These are phyloP conservation scores for Tricholoma hemisulphureum DNA, from an alignment of 768 basidiomycete genomes.

Conservation along the genomic window DNA sequence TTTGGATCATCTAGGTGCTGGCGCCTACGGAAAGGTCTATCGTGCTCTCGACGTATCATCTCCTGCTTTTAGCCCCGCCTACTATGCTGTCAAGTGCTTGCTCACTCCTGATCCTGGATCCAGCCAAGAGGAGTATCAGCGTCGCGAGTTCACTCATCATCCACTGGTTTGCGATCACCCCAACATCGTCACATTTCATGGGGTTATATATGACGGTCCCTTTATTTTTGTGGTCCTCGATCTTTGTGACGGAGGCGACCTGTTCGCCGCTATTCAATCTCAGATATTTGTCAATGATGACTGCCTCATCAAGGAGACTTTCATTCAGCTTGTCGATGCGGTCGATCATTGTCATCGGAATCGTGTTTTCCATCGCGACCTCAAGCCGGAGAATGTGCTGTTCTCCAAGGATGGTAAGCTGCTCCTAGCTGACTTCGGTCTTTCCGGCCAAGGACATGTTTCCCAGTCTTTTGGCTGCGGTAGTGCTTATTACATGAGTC, in stretches of 20 bases:
- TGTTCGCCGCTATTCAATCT: constrained; percentile 65
- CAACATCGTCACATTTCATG: constrained; percentile 69
- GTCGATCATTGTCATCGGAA: constrained; percentile 70
- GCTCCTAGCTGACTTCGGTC: constrained; percentile 76
- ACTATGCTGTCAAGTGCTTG: constrained; percentile 78
- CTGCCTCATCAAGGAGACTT: constrained; percentile 60
- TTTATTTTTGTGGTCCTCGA: constrained; percentile 70
- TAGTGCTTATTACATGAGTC: constrained; percentile 66
- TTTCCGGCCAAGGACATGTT: constrained; percentile 48
- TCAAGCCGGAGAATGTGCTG: constrained; percentile 84
- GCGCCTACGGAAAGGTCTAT: constrained; percentile 79
- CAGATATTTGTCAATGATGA: constrained; percentile 56
- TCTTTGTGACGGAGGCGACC: constrained; percentile 57
- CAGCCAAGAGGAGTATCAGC: constrained; percentile 57
- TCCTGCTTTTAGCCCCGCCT: constrained; percentile 35
- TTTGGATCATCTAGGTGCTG: constrained; percentile 62
- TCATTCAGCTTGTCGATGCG: constrained; percentile 79
- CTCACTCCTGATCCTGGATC: constrained; percentile 54
- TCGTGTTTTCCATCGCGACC: constrained; percentile 79
- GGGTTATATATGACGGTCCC: constrained; percentile 55
- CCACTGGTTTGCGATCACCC: constrained; percentile 50
- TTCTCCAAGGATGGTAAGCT: constrained; percentile 54
- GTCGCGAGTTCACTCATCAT: constrained; percentile 67
- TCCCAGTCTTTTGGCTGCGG: constrained; percentile 57
- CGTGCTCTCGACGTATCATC: constrained; percentile 55